Evolutionary conservation across 2,329 filamentous ascomycete species (phyloP).

Genomic region (Claviceps spartinae): DNA sequence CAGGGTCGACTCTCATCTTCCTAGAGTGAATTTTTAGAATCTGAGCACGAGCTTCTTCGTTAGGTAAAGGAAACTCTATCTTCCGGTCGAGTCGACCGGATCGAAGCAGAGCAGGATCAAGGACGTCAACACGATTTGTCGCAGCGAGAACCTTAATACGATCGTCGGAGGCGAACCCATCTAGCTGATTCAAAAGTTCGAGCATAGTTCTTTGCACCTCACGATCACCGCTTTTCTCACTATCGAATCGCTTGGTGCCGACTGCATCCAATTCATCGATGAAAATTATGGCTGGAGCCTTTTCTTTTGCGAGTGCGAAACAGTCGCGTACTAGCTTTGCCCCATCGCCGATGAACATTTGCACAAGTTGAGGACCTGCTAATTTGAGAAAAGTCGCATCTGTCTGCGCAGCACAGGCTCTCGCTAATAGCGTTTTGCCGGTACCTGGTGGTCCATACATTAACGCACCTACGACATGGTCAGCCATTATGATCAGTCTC

Average conservation of each 20-base stretch:
- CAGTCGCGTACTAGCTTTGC: conserved; percentile 95
- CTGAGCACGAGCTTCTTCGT: conserved; percentile 93
- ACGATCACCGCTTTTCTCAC: conserved; percentile 92
- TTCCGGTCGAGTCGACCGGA: conserved; percentile 90
- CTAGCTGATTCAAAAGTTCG: conserved; percentile 94
- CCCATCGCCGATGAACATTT: conserved; percentile 99
- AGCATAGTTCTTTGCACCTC: conserved; percentile 99
- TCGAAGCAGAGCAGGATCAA: conserved; percentile 81
- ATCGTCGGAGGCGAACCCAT: conserved; percentile 94
- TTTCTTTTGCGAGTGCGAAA: conserved; percentile 95
- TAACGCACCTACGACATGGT: conserved; percentile 64
- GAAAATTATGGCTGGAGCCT: conserved; percentile 98
- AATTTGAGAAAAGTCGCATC: conserved; percentile 98
- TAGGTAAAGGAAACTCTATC: conserved; percentile 95
- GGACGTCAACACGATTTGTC: conserved; percentile 86
- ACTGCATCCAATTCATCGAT: conserved; percentile 97
- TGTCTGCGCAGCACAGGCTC: conserved; percentile 93
- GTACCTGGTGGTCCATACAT: conserved; percentile 96
- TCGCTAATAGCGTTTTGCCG: conserved; percentile 80
- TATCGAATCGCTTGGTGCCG: conserved; percentile 98
- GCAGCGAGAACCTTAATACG: conserved; percentile 92
- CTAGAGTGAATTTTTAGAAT: conserved; percentile 95
- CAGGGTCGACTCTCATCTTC: conserved; percentile 93
- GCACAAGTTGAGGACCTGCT: conserved; percentile 89
- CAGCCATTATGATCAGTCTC: not conserved